Evolutionary conservation across 139 green algal genomes (phyloP), one percentile per base, ranked within the genome.

Genomic region (Picochlorum costavermella): DNA sequence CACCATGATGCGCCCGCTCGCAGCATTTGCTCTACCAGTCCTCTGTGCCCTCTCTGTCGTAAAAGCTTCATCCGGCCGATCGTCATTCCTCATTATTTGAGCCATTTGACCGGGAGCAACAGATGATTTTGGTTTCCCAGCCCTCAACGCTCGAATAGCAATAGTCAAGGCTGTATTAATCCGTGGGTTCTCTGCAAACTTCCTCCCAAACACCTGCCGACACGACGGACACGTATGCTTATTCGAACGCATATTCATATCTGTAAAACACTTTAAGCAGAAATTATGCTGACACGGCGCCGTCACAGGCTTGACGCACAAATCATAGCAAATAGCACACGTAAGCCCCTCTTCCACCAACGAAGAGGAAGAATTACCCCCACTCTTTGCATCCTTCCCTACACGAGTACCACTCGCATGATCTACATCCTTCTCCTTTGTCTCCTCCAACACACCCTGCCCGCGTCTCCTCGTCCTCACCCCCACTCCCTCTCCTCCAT

Each of bases 221-320:
- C 91, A 97, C 10, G 82, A 92, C 6, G 86, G 85, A 71, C 91
- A 97, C 1, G 64, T 60, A 43, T 77, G 86, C 63, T 88, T 88
- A 65, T 95, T 94, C 51, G 73, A 79, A 59, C 90, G 82, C 23
- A 66, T 72, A 9, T 77, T 64, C 85, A 74, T 36, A 62, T 69
- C 65, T 31, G 72, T 61, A 76, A 97, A 90, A 75, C 90, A 97
- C 31, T 66, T 79, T n/a, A 96, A 78, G 77, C 90, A 97, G 74
- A 92, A 96, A 74, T 96, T 97, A 81, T 97, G 90, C 71, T 96
- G 90, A 81, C 90, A 97, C 23, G 90, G 83, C 1, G 90, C 89
- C 61, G 90, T 96, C 30, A 96, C 84, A 29, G 90, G 90, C 12
- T 89, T 75, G 6, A 87, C 79, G 58, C 89, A 94, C 4, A 96